phyloP scores from a whole-genome alignment of 371 early-diverging fungal species.

The Lichtheimia ornata region DNA sequence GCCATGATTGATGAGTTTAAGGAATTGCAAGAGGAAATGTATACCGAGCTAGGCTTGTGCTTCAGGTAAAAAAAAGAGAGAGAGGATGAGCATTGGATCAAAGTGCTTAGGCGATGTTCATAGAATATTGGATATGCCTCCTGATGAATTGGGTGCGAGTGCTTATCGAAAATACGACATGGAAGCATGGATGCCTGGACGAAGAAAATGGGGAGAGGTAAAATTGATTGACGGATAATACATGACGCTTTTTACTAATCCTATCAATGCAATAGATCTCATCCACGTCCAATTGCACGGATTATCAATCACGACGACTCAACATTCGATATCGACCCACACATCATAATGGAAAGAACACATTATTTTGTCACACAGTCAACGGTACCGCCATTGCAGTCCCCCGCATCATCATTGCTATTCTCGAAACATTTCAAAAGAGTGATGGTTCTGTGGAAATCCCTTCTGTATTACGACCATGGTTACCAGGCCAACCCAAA shows the following conservation, averaged over 20 bases:
- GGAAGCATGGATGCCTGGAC: conserved; percentile 96
- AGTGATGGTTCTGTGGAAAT: conserved; percentile 71
- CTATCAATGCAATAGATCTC: conserved; percentile 54
- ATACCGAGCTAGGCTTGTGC: conserved; percentile 77
- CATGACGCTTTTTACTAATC: not conserved
- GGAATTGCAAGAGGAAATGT: conserved; percentile 74
- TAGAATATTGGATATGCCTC: conserved; percentile 91
- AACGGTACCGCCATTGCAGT: conserved; percentile 95
- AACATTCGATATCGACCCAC: conserved; percentile 61
- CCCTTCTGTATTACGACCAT: conserved; percentile 77
- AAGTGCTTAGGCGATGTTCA: not conserved
- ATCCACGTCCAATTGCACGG: conserved; percentile 86
- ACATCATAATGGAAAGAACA: conserved; percentile 32
- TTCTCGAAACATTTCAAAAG: conserved; percentile 83
- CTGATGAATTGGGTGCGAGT: conserved; percentile 90
- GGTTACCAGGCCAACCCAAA: conserved; percentile 53
- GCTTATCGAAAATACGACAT: conserved; percentile 92
- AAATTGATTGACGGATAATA: not conserved
- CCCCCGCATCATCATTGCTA: conserved; percentile 84
- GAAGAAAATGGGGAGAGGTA: conserved; percentile 88
- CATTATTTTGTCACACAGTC: conserved; percentile 84
- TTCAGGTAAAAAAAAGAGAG: conserved; percentile 60
- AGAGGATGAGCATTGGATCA: not conserved
- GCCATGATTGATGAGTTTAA: conserved; percentile 71
- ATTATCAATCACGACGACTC: conserved; percentile 80